Evolutionary conservation across 768 basidiomycete genomes (phyloP).

Genomic region (Boletus rubropictus): DNA sequence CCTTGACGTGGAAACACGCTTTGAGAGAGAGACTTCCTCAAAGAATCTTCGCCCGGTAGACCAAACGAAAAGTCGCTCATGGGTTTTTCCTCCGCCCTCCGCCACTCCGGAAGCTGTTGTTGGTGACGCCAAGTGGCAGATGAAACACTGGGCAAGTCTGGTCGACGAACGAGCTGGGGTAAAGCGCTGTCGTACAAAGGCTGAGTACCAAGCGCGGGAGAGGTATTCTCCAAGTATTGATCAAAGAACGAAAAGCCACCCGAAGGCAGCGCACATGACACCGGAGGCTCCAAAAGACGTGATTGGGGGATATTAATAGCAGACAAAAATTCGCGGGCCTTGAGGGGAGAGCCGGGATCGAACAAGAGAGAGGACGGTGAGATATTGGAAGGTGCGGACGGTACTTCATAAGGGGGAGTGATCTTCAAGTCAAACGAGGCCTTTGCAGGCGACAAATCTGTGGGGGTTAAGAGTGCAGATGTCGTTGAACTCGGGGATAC

Average conservation of each 20-base stretch:
- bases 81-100: constrained; percentile 32
- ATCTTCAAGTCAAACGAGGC: constrained; percentile 52
- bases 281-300: constrained; percentile 20
- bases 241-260: constrained; percentile 45
- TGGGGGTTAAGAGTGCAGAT: constrained; percentile 67
- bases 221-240: constrained; percentile 42
- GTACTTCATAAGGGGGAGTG: constrained; percentile 47
- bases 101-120: constrained; percentile 39
- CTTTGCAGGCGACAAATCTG: constrained; percentile 64
- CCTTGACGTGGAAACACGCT: constrained; percentile 24
- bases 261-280: constrained; percentile 17
- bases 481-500: constrained; percentile 69
- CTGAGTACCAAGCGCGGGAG: constrained; percentile 35
- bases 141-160: constrained; percentile 12
- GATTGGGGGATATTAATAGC: constrained; percentile 21
- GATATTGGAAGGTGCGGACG: constrained; percentile 21
- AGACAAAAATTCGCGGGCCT: constrained; percentile 28
- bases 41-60: constrained; percentile 24
- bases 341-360: constrained; percentile 38
- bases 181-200: constrained; percentile 31
- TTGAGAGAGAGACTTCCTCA: constrained; percentile 29
- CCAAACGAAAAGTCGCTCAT: constrained; percentile 21
- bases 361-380: constrained; percentile 39
- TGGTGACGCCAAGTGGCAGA: constrained; percentile 23
- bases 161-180: constrained; percentile 22